Conservation (phyloP, 1,284 basidiomycete genomes). For the Thecaphora thlaspeos region DNA sequence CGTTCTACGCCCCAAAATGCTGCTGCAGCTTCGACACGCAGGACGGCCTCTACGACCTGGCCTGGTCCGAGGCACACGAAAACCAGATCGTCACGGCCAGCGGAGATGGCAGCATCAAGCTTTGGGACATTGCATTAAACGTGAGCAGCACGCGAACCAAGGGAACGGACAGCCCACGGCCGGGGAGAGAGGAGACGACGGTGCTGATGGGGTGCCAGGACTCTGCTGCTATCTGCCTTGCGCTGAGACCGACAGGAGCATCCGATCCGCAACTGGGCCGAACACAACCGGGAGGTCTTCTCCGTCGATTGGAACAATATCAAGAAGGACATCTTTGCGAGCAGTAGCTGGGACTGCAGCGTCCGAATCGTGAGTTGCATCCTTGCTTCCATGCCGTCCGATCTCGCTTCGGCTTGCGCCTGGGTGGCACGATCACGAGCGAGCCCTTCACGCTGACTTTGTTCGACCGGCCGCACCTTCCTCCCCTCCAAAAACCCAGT, state of each 20-base stretch:
- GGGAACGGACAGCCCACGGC: too few species aligned
- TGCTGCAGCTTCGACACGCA: constrained; percentile 81
- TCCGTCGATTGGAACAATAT: constrained; percentile 97
- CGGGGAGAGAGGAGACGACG: too few species aligned
- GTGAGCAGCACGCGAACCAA: too few species aligned
- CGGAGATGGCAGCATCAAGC: constrained; percentile 84
- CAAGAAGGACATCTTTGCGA: constrained; percentile 83
- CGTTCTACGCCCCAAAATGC: too few species aligned
- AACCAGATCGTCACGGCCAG: constrained; percentile 86
- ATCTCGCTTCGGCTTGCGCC: not conserved
- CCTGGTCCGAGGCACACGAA: constrained; percentile 91
- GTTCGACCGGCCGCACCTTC: too few species aligned
- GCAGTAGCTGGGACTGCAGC: constrained; percentile 82
- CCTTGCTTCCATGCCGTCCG: not conserved
- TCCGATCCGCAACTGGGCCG: constrained; percentile 87
- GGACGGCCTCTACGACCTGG: constrained; percentile 86
- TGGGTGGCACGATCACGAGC: too few species aligned
- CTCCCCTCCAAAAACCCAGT: constrained; percentile 59
- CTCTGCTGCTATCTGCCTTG: too few species aligned
- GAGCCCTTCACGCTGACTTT: too few species aligned
- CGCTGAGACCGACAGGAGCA: constrained; percentile 69
- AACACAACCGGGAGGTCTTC: constrained; percentile 88
- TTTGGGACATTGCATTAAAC: constrained; percentile 87
- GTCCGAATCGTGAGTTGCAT: constrained; percentile 73
- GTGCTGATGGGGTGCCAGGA: too few species aligned